A percentile compares a stretch with the other conserved stretches of the same genome.
Evolutionary conservation across 2,329 filamentous ascomycete species (phyloP).

Genomic region (Fonsecaea multimorphosa): DNA sequence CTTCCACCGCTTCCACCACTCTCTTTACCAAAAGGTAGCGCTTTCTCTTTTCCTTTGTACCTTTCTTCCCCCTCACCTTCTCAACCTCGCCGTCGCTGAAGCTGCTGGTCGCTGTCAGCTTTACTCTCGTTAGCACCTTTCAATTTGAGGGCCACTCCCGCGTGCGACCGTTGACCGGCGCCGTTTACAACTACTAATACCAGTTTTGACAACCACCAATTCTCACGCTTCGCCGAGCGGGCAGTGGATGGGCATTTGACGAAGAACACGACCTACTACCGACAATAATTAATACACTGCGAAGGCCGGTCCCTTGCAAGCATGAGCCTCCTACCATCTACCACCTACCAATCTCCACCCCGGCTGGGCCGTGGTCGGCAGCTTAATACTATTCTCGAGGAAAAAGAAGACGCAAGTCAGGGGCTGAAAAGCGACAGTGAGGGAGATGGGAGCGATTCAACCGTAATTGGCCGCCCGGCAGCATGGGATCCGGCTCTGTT

Average conservation of each 20-base stretch:
- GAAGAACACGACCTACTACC: conserved; percentile 10
- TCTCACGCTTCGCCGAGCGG: conserved; percentile 14
- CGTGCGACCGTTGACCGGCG: conserved; percentile 34
- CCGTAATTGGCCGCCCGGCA: conserved; percentile 41
- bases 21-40: conserved; percentile 16
- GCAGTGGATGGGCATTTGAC: conserved; percentile 20
- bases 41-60: conserved; percentile 21
- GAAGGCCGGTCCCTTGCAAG: conserved; percentile 34
- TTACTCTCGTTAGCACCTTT: conserved; percentile 31
- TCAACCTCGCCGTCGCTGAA: conserved; percentile 32
- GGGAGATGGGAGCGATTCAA: conserved; percentile 49
- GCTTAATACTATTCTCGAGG: conserved; percentile 71
- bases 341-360: conserved; percentile 59
- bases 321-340: conserved; percentile 53
- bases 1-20: conserved; percentile 16
- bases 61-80: conserved; percentile 7
- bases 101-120: conserved; percentile 36
- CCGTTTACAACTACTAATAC: conserved; percentile 33
- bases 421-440: conserved; percentile 44
- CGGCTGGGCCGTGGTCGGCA: conserved; percentile 64
- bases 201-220: conserved; percentile 13
- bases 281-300: conserved; percentile 16
- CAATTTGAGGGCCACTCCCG: conserved; percentile 4
- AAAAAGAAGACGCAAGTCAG: conserved; percentile 48
- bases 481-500: conserved; percentile 42